Base-by-base conservation (phyloP, 306 rosid genomes). In the Mimosa bimucronata region DNA sequence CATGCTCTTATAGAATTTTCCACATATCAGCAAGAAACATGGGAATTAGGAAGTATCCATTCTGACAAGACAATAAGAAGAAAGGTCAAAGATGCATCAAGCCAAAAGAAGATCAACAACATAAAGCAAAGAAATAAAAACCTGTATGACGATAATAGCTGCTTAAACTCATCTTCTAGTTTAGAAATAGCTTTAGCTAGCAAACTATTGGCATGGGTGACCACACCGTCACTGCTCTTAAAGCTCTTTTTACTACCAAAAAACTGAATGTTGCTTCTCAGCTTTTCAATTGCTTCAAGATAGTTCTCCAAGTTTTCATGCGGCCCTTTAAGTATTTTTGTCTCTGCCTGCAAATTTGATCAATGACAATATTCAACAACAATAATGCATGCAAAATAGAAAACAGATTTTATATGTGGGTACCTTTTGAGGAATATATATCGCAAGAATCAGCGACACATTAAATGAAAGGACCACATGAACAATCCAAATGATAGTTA, bases 231-330 rank as follows among this genome's bases (percentile, higher is more conserved):
- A 53, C 87, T 85, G 68, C 92, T 88, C 88, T 79, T 91, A 71
- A 89, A 93, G 80, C 91, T 82, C 75, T 86, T 95, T 76, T 81
- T 90, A 84, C 88, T 89, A 48, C 92, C 88, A 85, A 95, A 93
- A 74, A 91, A 95, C 44, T 86, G 86, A 70, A 95, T 91, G 79
- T 88, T 93, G 84, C 87, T 86, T 86, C 96, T 90, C 84, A 95
- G 85, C 74, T 83, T 92, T n/a, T 83, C 96, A 57, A 93, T 95
- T 77, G 99, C 94, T 83, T 91, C 90, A 57, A 93, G 93, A 87
- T 95, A 93, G 85, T 88, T 89, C 83, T 93, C 96, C 86, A 95
- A 85, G 87, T 93, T 91, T 85, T 95, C 98, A 84, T 89, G 97
- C 10, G 99, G 98, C 81, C 99, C 99, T 81, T 78, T 87, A 64